Evolutionary conservation across 1,139 yeast genomes (phyloP).

Genomic region (Taiozyma sp.): DNA sequence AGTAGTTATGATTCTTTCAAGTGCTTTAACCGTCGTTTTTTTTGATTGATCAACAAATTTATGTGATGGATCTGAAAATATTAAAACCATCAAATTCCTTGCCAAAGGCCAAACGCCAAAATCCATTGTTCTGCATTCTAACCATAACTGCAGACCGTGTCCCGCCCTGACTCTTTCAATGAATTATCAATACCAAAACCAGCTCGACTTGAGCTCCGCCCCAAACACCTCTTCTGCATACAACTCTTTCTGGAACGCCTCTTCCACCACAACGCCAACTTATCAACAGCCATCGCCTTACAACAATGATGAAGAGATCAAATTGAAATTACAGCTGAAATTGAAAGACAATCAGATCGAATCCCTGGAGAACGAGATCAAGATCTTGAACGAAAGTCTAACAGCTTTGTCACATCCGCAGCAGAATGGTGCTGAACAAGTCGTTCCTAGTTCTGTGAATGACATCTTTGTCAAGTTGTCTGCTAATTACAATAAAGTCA

Average conservation of each 20-base stretch:
- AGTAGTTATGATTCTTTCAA: too few relatives aligned
- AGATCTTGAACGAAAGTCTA: slow-evolving; percentile 24
- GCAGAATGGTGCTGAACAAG: background rate
- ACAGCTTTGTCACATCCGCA: background rate
- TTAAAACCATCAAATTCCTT: too few relatives aligned
- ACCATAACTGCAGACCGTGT: too few relatives aligned
- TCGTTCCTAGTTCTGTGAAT: slow-evolving; percentile 16
- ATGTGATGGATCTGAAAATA: too few relatives aligned
- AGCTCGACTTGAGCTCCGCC: background rate
- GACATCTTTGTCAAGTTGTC: slow-evolving; percentile 19
- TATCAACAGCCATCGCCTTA: background rate
- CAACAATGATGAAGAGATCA: slow-evolving; percentile 14
- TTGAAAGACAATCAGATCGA: slow-evolving; percentile 36
- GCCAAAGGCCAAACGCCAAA: too few relatives aligned
- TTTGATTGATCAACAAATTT: too few relatives aligned
- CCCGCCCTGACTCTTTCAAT: background rate
- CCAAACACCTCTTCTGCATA: background rate
- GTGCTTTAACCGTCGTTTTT: too few relatives aligned
- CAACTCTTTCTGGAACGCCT: background rate
- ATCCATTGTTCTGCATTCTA: too few relatives aligned
- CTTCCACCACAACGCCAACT: background rate
- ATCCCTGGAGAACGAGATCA: slow-evolving; percentile 32
- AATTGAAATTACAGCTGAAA: slow-evolving; percentile 26
- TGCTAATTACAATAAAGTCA: slow-evolving; percentile 21
- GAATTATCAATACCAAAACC: background rate